These are phyloP conservation scores for Tulasnella calospora DNA, from an alignment of 768 basidiomycete genomes.

Conservation along the genomic window DNA sequence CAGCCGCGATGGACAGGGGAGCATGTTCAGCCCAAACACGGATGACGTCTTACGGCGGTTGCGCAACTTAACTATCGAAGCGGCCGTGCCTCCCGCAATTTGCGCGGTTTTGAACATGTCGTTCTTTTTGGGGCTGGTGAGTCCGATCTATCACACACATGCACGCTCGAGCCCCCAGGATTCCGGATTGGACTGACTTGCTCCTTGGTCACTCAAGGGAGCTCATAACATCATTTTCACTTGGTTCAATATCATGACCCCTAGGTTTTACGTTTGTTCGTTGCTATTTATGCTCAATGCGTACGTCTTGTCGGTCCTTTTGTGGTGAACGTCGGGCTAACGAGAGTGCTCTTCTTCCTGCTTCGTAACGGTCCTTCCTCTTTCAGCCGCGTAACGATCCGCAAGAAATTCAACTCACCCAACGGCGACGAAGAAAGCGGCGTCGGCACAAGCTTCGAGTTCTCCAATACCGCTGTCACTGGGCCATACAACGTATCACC, in stretches of 20 bases:
- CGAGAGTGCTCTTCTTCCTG: neutral
- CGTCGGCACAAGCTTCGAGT: neutral
- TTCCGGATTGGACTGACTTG: neutral
- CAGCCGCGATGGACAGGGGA: neutral
- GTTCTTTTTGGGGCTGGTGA: neutral
- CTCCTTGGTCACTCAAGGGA: neutral
- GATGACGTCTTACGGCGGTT: neutral
- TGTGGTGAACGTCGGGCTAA: neutral
- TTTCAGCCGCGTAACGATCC: neutral
- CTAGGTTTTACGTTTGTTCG: neutral
- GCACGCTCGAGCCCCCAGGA: no score
- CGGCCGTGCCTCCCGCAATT: neutral
- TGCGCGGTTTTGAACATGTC: neutral
- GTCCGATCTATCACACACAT: neutral
- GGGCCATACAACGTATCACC: neutral
- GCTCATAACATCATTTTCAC: neutral
- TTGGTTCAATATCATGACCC: neutral
- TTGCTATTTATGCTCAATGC: constrained; percentile 2
- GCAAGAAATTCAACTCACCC: neutral
- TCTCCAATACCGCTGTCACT: neutral
- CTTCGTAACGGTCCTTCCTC: neutral
- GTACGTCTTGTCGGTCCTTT: neutral
- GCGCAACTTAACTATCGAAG: neutral
- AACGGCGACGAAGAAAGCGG: neutral
- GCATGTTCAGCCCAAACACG: neutral